A percentile compares a stretch with the other conserved stretches of the same genome.
Evolutionary conservation across 345 rosid species (phyloP).

Genomic region (Boechera retrofracta): DNA sequence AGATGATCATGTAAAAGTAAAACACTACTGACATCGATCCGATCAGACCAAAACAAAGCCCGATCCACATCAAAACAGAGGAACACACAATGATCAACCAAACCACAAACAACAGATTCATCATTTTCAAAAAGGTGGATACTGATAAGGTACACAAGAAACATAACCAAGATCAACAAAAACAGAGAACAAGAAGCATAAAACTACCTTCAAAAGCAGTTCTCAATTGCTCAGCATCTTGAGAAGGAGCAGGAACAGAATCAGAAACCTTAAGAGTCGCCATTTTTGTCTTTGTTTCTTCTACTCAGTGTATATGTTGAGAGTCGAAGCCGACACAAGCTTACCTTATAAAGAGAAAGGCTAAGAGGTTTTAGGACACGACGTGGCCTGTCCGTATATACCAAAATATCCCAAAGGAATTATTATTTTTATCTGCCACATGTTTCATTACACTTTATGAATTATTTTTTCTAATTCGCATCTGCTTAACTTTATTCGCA

Average conservation of each 20-base stretch:
- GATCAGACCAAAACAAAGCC: not conserved
- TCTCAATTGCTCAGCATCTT: constrained; percentile 73
- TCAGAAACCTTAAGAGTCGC: constrained; percentile 63
- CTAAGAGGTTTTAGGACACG: constrained; percentile 43
- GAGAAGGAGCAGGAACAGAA: constrained; percentile 54
- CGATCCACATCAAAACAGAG: constrained; percentile 12
- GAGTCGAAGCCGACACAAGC: constrained; percentile 46
- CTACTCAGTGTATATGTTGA: constrained; percentile 28
- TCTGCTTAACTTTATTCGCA: not conserved
- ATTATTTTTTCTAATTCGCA: not conserved
- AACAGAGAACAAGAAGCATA: not conserved
- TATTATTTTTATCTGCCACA: constrained; percentile 32
- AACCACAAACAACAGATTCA: constrained; percentile 12
- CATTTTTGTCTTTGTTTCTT: constrained; percentile 46
- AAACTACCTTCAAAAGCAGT: constrained; percentile 65
- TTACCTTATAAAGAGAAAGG: constrained; percentile 36
- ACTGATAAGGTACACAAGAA: not conserved
- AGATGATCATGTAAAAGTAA: constrained; percentile 9
- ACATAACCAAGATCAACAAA: constrained; percentile 2
- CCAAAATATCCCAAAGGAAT: constrained; percentile 11
- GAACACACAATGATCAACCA: constrained; percentile 8
- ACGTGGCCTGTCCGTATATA: constrained; percentile 38
- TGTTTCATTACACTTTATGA: not conserved
- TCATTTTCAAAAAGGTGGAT: not conserved
- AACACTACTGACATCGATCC: constrained; percentile 24